phyloP scores from a whole-genome alignment of 140 eudicot species.

The Ambrosia hybrid region DNA sequence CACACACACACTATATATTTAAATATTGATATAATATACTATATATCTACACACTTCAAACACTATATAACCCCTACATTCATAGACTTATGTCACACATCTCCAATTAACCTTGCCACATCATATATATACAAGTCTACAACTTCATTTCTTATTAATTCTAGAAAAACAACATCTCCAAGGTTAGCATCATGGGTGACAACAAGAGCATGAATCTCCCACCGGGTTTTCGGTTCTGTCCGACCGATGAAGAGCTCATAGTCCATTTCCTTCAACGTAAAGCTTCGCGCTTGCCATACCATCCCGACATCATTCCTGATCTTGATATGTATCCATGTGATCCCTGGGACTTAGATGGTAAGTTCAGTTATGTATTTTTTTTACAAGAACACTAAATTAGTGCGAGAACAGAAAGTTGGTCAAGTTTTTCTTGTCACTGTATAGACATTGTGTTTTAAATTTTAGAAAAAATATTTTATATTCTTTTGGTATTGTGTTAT shows the following conservation, averaged over 20 bases:
- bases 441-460: too few relatives aligned
- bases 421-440: too few relatives aligned
- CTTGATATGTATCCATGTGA: constrained; percentile 83
- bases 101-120: constrained; percentile 12
- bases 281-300: constrained; percentile 74
- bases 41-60: not conserved
- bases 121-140: constrained; percentile 2
- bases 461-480: too few relatives aligned
- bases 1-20: constrained; percentile 5
- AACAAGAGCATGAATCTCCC: constrained; percentile 66
- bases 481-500: too few relatives aligned
- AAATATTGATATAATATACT: not conserved
- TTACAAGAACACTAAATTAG: not conserved
- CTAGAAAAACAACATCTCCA: too few relatives aligned
- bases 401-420: too few relatives aligned
- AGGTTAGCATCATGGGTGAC: constrained; percentile 46
- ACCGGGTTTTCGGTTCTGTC: constrained; percentile 89
- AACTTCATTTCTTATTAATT: not conserved
- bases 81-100: constrained; percentile 24
- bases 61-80: constrained; percentile 53
- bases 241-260: constrained; percentile 92
- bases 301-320: constrained; percentile 95
- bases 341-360: constrained; percentile 99
- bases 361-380: not conserved
- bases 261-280: constrained; percentile 93